A percentile compares a stretch with the other conserved stretches of the same genome.
phyloP scores from a whole-genome alignment of 2,329 filamentous ascomycete genomes.

The Neopestalotiopsis sp. region DNA sequence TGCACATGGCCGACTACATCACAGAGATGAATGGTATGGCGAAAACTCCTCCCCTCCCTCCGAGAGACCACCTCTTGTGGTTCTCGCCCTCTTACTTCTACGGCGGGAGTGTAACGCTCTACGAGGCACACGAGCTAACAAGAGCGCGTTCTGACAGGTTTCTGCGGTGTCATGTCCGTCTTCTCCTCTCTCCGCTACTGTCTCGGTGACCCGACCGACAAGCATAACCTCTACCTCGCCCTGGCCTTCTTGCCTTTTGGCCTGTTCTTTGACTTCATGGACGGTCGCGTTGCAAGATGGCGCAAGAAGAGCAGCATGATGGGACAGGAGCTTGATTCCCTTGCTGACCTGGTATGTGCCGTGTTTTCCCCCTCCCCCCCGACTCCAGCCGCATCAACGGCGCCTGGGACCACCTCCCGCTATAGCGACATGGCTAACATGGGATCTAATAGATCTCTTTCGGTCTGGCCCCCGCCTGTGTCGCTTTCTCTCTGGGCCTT shows the following conservation, averaged over 20 bases:
- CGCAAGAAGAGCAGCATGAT: conserved; percentile 96
- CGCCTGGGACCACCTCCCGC: conserved; percentile 15
- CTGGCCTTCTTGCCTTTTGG: conserved; percentile 89
- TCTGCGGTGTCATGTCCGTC: conserved; percentile 93
- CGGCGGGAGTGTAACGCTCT: too few species aligned
- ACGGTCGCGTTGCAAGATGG: conserved; percentile 96
- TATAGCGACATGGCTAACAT: background rate
- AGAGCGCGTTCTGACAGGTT: conserved; percentile 53
- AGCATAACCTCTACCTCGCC: conserved; percentile 78
- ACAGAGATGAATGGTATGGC: conserved; percentile 77
- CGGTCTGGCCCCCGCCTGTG: conserved; percentile 85
- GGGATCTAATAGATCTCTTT: conserved; percentile 78
- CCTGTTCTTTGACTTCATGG: conserved; percentile 97
- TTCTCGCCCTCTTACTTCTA: too few species aligned
- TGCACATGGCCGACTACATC: conserved; percentile 84
- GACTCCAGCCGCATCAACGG: background rate
- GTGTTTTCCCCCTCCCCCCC: background rate
- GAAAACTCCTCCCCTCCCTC: too few species aligned
- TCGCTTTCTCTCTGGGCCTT: conserved; percentile 87
- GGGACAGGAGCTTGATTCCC: conserved; percentile 95
- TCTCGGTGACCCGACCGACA: conserved; percentile 70
- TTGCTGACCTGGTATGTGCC: conserved; percentile 81
- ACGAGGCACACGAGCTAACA: background rate
- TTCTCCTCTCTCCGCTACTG: conserved; percentile 96
- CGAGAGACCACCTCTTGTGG: background rate